Conservation (phyloP, 108 stramenopile genomes). For the Nitzschia palea region DNA sequence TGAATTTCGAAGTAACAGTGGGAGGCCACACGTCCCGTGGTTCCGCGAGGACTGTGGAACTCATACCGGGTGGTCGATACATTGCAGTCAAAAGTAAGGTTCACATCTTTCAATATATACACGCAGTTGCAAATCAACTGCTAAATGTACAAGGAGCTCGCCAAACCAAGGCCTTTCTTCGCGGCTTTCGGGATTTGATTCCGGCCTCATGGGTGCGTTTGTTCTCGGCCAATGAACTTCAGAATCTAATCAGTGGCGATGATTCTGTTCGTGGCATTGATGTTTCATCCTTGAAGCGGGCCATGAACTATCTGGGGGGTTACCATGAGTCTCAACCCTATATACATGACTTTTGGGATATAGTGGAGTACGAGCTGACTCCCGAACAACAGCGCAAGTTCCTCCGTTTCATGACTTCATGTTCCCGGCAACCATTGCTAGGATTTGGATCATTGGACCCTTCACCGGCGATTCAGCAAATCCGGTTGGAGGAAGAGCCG, state of each 20-base stretch:
- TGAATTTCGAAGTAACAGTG: slow-evolving; percentile 81
- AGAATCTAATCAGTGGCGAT: slow-evolving; percentile 95
- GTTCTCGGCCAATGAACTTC: slow-evolving; percentile 93
- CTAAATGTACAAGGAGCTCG: slow-evolving; percentile 84
- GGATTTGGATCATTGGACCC: slow-evolving; percentile 92
- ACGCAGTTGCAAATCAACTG: slow-evolving; percentile 87
- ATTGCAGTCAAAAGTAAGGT: slow-evolving; percentile 78
- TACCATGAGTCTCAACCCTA: slow-evolving; percentile 94
- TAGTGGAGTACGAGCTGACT: slow-evolving; percentile 78
- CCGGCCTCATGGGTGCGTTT: slow-evolving; percentile 93
- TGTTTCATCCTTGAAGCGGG: slow-evolving; percentile 75
- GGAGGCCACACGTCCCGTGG: slow-evolving; percentile 9
- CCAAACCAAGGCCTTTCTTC: slow-evolving; percentile 91
- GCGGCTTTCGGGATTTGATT: slow-evolving; percentile 95
- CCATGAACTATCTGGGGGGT: slow-evolving; percentile 89
- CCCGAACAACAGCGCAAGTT: slow-evolving; percentile 89
- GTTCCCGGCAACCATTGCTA: slow-evolving; percentile 92
- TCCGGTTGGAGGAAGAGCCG: slow-evolving; percentile 63
- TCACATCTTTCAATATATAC: slow-evolving; percentile 93
- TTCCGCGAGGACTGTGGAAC: slow-evolving; percentile 45
- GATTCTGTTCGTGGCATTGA: slow-evolving; percentile 88
- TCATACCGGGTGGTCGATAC: slow-evolving; percentile 81
- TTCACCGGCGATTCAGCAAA: slow-evolving; percentile 89
- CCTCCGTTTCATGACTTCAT: slow-evolving; percentile 94
- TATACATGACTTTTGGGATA: slow-evolving; percentile 84